phyloP scores from a whole-genome alignment of 208 protist species.

The Crithidia fasciculata region DNA sequence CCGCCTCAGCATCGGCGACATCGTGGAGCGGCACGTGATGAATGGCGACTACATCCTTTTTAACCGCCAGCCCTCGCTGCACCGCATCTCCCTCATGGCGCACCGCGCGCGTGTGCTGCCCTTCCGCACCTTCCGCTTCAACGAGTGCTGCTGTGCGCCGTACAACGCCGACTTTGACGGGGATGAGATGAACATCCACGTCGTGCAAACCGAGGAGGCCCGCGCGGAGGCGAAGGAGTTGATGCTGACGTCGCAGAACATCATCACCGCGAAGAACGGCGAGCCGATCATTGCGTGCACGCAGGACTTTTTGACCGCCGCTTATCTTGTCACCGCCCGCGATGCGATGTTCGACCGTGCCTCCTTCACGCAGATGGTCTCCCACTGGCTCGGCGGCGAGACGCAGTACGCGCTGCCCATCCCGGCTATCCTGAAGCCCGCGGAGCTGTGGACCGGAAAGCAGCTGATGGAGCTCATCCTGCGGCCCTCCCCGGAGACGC shows the following conservation, averaged over 20 bases:
- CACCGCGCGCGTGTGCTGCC: constrained; percentile 95
- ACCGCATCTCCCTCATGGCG: constrained; percentile 99
- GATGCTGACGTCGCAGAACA: constrained; percentile 97
- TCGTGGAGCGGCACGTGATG: constrained; percentile 99
- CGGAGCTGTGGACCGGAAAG: constrained; percentile 99
- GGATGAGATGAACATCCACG: constrained; percentile 99
- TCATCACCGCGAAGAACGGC: constrained; percentile 98
- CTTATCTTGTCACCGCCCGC: constrained; percentile 96
- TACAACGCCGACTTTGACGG: constrained; percentile 99
- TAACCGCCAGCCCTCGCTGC: constrained; percentile 99
- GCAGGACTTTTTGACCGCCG: constrained; percentile 99
- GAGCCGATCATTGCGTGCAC: constrained; percentile 98
- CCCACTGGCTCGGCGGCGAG: constrained; percentile 84
- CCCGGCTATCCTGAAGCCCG: constrained; percentile 97
- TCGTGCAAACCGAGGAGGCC: constrained; percentile 99
- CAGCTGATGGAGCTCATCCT: constrained; percentile 97
- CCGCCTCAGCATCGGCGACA: constrained; percentile 94
- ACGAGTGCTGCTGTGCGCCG: constrained; percentile 98
- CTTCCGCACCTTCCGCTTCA: constrained; percentile 99
- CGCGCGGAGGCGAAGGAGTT: constrained; percentile 96
- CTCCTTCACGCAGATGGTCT: constrained; percentile 89
- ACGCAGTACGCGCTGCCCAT: constrained; percentile 93
- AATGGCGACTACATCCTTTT: constrained; percentile 99
- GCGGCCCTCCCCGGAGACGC: constrained; percentile 50
- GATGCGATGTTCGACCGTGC: constrained; percentile 97